Percentiles rank a stretch among this genome's conserved stretches.
These are phyloP conservation scores for Saxispiralis lemnorum DNA, from an alignment of 495 filamentous ascomycete genomes.

Conservation along the genomic window DNA sequence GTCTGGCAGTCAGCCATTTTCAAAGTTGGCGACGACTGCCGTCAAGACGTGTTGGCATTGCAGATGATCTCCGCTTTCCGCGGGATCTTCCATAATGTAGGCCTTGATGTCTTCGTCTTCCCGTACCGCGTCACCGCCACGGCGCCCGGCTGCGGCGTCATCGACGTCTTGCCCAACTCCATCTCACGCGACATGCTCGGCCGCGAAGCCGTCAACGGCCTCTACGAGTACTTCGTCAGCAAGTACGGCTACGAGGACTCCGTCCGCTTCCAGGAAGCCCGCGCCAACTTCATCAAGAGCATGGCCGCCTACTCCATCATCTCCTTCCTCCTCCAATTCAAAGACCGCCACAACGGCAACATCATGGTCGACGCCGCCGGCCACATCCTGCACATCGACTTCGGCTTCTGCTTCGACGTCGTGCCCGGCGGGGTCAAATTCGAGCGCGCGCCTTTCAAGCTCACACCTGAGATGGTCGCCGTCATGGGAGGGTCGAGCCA, in stretches of 20 bases:
- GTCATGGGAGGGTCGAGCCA: constrained; percentile 82
- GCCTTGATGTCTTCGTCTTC: constrained; percentile 90
- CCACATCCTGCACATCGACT: constrained; percentile 97
- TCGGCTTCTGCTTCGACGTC: constrained; percentile 99
- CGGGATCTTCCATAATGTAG: constrained; percentile 84
- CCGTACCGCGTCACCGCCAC: constrained; percentile 98
- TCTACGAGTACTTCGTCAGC: constrained; percentile 94
- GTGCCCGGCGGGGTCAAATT: constrained; percentile 91
- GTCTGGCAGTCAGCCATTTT: constrained; percentile 99
- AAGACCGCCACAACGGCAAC: constrained; percentile 97
- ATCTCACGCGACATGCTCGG: constrained; percentile 98
- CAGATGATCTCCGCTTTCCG: constrained; percentile 97
- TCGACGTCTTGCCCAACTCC: constrained; percentile 91
- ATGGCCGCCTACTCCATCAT: constrained; percentile 99
- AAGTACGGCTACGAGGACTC: constrained; percentile 95
- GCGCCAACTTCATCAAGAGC: constrained; percentile 95
- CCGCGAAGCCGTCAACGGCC: constrained; percentile 87
- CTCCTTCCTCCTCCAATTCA: constrained; percentile 92
- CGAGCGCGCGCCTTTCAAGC: constrained; percentile 94
- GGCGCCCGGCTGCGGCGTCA: constrained; percentile 91
- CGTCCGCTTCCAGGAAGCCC: constrained; percentile 81
- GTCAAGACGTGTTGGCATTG: constrained; percentile 87
- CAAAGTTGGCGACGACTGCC: constrained; percentile 97
- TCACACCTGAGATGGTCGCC: constrained; percentile 90
- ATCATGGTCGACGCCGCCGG: constrained; percentile 97